Base-by-base conservation (phyloP, 2,329 filamentous ascomycete genomes). In the Ilyonectria destructans region DNA sequence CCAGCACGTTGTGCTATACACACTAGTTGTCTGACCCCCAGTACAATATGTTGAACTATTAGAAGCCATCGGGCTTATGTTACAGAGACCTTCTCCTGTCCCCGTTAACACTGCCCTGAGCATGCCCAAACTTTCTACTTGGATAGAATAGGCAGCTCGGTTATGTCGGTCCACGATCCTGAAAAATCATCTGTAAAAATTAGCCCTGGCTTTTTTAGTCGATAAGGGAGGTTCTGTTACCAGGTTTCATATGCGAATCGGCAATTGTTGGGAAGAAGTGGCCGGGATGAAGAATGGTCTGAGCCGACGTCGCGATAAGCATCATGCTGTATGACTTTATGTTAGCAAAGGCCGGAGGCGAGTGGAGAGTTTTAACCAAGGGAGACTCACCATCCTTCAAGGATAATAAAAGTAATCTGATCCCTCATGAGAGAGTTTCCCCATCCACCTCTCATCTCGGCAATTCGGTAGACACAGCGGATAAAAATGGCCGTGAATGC, bases 391-490 rank as follows among this genome's bases (percentile, higher is more conserved):
- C 43, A 21, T 51, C 86, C 86, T 81, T 90, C 88, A 46, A 90
- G 83, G 6, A 79, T 84, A 69, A 90, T 84, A 75, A 90, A 90
- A 37, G 86, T 77, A 23, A 80, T 80, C 79, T 90, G 82, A 37
- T 86, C 78, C 35, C 73, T 77, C 75, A 90, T 90, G 70, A 92
- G 78, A 29, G 83, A 78, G 2, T 90, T 89, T 4, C 75, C 79
- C 86, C 89, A 93, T 1, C 91, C 91, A 49, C 87, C 82, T 71
- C 85, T 87, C 71, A 93, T 80, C 83, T 93, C 91, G 1, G 87
- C 87, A 26, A 91, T 87, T 58, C 91, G 86, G 78, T 89, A 93
- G 49, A 89, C 85, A 70, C 86, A 89, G 8, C 91, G 84, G 69
- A 87, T 86, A 69, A 92, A 87, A 74, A 93, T 89, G 8, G 29